These are phyloP conservation scores for Fusarium newnesense DNA, from an alignment of 2,329 filamentous ascomycete species.

Conservation along the genomic window DNA sequence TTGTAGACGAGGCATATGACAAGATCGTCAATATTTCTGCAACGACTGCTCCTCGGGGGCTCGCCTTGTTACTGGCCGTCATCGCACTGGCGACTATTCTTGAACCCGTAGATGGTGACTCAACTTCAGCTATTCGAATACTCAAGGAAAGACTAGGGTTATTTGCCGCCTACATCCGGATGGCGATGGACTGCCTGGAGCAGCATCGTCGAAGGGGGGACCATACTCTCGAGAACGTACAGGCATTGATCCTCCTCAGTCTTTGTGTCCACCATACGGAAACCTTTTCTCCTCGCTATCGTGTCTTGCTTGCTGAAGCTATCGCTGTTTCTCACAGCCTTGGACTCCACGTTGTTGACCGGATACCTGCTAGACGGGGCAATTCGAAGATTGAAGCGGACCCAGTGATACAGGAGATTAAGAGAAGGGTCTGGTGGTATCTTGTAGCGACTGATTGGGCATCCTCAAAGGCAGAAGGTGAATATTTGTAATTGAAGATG, in stretches of 20 bases:
- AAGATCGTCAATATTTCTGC: not conserved
- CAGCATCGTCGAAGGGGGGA: not conserved
- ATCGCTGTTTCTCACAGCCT: not conserved
- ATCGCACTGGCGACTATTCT: not conserved
- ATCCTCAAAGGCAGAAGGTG: not conserved
- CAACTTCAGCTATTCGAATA: not conserved
- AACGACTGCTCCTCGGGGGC: fast-evolving
- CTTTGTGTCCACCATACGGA: not conserved
- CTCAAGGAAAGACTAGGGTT: not conserved
- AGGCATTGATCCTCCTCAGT: not conserved
- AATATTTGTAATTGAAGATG: fast-evolving
- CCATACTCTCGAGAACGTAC: not conserved
- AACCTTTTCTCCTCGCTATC: not conserved
- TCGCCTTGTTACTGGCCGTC: not conserved
- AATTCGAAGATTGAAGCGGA: fast-evolving
- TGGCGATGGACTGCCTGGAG: not conserved
- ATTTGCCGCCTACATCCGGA: not conserved
- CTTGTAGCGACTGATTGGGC: not conserved
- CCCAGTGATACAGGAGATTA: not conserved
- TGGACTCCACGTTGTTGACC: not conserved
- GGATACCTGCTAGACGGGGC: fast-evolving
- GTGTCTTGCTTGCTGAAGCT: not conserved
- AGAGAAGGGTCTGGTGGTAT: not conserved
- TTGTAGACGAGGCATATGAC: not conserved
- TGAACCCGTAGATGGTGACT: not conserved